These are phyloP conservation scores for Alternaria dauci DNA, from an alignment of 2,329 filamentous ascomycete species.

Conservation along the genomic window DNA sequence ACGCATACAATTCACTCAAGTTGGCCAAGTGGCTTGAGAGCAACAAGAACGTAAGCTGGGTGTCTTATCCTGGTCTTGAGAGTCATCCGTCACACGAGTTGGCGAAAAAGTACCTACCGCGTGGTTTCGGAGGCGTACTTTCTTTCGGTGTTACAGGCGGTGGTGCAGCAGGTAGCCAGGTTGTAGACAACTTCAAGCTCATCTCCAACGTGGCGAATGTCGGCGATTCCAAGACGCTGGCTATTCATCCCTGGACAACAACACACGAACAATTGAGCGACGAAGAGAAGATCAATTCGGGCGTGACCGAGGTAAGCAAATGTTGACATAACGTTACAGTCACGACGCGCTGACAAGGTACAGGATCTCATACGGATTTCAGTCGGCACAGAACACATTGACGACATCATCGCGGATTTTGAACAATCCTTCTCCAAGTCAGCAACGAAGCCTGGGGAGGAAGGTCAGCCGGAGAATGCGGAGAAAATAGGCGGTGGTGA, in stretches of 20 bases:
- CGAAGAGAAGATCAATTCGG: conserved; percentile 79
- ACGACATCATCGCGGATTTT: conserved; percentile 96
- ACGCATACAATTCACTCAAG: conserved; percentile 81
- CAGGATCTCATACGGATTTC: conserved; percentile 93
- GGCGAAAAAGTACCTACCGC: conserved; percentile 86
- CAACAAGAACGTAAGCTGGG: conserved; percentile 87
- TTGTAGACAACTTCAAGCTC: conserved; percentile 94
- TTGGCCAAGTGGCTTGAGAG: conserved; percentile 84
- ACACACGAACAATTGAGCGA: conserved; percentile 92
- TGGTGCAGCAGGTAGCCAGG: conserved; percentile 79
- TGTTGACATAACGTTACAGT: not conserved
- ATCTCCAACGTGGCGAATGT: conserved; percentile 97
- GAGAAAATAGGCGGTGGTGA: conserved; percentile 41
- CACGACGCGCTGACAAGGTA: not conserved
- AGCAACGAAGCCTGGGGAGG: conserved; percentile 54
- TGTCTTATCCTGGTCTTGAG: conserved; percentile 88
- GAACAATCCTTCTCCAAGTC: conserved; percentile 81
- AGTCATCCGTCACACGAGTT: conserved; percentile 80
- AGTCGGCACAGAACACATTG: conserved; percentile 94
- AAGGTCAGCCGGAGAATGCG: conserved; percentile 45
- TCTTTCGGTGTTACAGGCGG: conserved; percentile 95
- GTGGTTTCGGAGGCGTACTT: conserved; percentile 88
- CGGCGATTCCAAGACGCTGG: conserved; percentile 92
- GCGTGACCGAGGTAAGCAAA: conserved; percentile 74
- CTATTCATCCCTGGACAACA: conserved; percentile 94